A percentile compares a stretch with the other conserved stretches of the same genome.
phyloP scores from a whole-genome alignment of 371 early-diverging fungal species.

The Lichtheimia hyalospora region DNA sequence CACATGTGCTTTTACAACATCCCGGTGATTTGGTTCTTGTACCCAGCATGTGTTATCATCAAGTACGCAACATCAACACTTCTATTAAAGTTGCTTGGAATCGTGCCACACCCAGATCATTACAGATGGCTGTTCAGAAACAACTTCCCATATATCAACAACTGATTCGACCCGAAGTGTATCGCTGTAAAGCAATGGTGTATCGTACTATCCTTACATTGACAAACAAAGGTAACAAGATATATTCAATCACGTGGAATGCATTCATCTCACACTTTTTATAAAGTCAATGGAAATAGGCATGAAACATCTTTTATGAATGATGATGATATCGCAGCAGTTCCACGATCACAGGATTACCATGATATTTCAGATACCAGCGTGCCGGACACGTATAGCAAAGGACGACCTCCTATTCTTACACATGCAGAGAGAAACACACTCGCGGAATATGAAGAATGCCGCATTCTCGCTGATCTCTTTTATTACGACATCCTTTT shows the following conservation, averaged over 20 bases:
- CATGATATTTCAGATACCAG: too few relatives aligned
- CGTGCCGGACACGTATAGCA: too few relatives aligned
- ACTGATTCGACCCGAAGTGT: slow-evolving; percentile 34
- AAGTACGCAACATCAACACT: slow-evolving; percentile 33
- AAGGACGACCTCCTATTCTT: too few relatives aligned
- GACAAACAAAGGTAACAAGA: neutral
- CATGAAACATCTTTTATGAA: too few relatives aligned
- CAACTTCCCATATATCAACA: slow-evolving; percentile 31
- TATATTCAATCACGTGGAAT: neutral
- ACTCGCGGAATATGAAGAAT: neutral
- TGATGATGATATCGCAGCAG: too few relatives aligned
- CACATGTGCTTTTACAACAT: slow-evolving; percentile 27
- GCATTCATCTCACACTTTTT: neutral
- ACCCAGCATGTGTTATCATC: slow-evolving; percentile 41
- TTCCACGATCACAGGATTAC: too few relatives aligned
- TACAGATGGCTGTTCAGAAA: slow-evolving; percentile 21
- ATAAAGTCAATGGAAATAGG: slow-evolving; percentile 1
- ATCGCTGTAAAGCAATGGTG: slow-evolving; percentile 37
- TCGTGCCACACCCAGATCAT: slow-evolving; percentile 24
- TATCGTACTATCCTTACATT: neutral
- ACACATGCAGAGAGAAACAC: too few relatives aligned
- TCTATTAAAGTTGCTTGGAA: slow-evolving; percentile 45
- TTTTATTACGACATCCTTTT: slow-evolving; percentile 16
- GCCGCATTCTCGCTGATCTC: slow-evolving; percentile 12
- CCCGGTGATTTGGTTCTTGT: slow-evolving; percentile 41